A percentile compares a stretch with the other conserved stretches of the same genome.
Conservation (phyloP, 2,329 filamentous ascomycete genomes). For the Talaromyces sp. region DNA sequence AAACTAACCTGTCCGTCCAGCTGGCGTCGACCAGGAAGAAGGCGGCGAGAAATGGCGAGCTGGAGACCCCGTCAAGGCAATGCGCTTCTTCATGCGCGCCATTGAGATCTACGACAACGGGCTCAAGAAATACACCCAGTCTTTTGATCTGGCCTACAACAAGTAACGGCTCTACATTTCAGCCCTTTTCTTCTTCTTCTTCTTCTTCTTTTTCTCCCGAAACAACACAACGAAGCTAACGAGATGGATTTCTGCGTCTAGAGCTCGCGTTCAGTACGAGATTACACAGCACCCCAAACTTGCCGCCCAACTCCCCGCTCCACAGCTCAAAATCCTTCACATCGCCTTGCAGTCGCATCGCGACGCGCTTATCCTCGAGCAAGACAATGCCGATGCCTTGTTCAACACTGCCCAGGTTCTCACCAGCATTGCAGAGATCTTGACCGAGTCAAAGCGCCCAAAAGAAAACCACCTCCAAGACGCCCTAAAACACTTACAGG, state of each 20-base stretch:
- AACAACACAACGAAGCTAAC: neutral
- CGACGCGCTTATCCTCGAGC: constrained; percentile 54
- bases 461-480: constrained; percentile 39
- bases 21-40: constrained; percentile 65
- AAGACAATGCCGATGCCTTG: constrained; percentile 61
- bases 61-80: constrained; percentile 63
- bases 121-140: constrained; percentile 54
- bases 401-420: constrained; percentile 70
- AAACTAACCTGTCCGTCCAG: constrained; percentile 24
- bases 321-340: constrained; percentile 51
- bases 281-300: constrained; percentile 63
- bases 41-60: constrained; percentile 70
- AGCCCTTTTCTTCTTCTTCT: too few relatives aligned
- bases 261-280: constrained; percentile 64
- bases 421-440: constrained; percentile 59
- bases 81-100: constrained; percentile 56
- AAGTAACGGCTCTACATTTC: constrained; percentile 49
- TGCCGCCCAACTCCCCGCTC: constrained; percentile 52
- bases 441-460: constrained; percentile 49
- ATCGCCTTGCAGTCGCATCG: constrained; percentile 61
- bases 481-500: constrained; percentile 51
- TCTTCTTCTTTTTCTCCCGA: too few relatives aligned
- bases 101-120: constrained; percentile 63
- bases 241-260: constrained; percentile 22
- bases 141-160: constrained; percentile 70